phyloP scores from a whole-genome alignment of 2,329 filamentous ascomycete species.

The Xylogone sp. region DNA sequence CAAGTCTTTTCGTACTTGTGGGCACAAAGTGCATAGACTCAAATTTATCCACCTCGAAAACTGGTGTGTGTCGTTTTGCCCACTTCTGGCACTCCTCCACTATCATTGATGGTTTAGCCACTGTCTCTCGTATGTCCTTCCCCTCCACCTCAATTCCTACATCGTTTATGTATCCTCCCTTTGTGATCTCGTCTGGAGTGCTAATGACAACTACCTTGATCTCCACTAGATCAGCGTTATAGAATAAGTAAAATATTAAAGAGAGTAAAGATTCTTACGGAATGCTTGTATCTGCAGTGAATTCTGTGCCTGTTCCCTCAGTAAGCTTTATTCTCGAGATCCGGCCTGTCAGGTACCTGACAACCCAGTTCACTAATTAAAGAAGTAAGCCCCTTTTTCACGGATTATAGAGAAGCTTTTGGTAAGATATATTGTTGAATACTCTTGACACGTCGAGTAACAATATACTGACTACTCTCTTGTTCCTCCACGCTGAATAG shows the following conservation, averaged over 20 bases:
- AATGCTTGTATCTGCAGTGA: slow-evolving; percentile 12
- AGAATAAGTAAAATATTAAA: slow-evolving; percentile 25
- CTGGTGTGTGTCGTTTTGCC: slow-evolving; percentile 8
- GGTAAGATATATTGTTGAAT: slow-evolving; percentile 14
- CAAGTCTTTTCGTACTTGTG: too few species aligned
- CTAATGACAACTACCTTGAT: slow-evolving; percentile 8
- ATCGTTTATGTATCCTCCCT: slow-evolving; percentile 15
- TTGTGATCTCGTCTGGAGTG: too few species aligned
- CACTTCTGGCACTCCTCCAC: slow-evolving; percentile 6
- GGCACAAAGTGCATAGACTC: slow-evolving; percentile 11
- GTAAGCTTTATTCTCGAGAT: slow-evolving; percentile 12
- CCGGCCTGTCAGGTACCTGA: slow-evolving; percentile 12
- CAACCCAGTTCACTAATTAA: slow-evolving; percentile 7
- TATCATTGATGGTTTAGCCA: slow-evolving; percentile 4
- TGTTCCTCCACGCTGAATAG: slow-evolving; percentile 14
- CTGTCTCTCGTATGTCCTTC: slow-evolving; percentile 8
- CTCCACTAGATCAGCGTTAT: slow-evolving; percentile 21
- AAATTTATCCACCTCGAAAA: slow-evolving; percentile 10
- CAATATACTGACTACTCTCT: slow-evolving; percentile 9
- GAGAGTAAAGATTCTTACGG: slow-evolving; percentile 17
- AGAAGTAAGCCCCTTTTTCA: slow-evolving; percentile 6
- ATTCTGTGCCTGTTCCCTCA: slow-evolving; percentile 9
- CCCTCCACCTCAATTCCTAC: slow-evolving; percentile 13
- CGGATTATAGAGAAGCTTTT: slow-evolving; percentile 10
- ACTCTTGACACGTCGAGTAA: slow-evolving; percentile 14